These are phyloP conservation scores for Lasiodiplodia sp. DNA, from an alignment of 2,329 filamentous ascomycete species.

Conservation along the genomic window DNA sequence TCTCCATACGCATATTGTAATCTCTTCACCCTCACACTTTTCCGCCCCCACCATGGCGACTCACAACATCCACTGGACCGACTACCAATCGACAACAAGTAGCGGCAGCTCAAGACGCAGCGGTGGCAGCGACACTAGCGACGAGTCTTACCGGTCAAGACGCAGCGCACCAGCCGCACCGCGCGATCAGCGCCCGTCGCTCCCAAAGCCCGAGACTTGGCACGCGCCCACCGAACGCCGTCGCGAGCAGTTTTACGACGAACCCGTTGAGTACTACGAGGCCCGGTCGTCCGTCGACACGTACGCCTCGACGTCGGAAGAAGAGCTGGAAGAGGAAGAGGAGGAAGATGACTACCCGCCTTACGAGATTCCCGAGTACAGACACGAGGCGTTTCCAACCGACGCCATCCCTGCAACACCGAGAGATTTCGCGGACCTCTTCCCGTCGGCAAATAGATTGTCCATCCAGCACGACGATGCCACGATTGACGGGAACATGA, in stretches of 20 bases:
- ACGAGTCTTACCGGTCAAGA: constrained; percentile 40
- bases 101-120: constrained; percentile 26
- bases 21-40: not conserved
- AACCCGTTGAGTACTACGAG: constrained; percentile 29
- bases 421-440: constrained; percentile 81
- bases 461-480: constrained; percentile 90
- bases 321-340: constrained; percentile 60
- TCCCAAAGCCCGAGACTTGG: constrained; percentile 43
- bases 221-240: constrained; percentile 41
- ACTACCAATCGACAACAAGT: constrained; percentile 26
- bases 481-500: constrained; percentile 94
- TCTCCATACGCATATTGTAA: constrained; percentile 10
- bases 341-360: constrained; percentile 55
- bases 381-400: constrained; percentile 67
- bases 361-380: constrained; percentile 67
- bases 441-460: constrained; percentile 82
- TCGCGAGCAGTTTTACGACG: constrained; percentile 36
- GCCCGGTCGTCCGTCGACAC: constrained; percentile 63
- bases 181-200: constrained; percentile 35
- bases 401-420: constrained; percentile 80
- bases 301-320: constrained; percentile 75
- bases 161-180: constrained; percentile 45
- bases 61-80: constrained; percentile 25
- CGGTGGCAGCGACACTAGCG: constrained; percentile 36
- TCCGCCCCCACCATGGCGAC: constrained; percentile 8